A percentile compares a stretch with the other conserved stretches of the same genome.
Evolutionary conservation across 169 alveolate genomes (phyloP).

Genomic region (Babesia caballi): DNA sequence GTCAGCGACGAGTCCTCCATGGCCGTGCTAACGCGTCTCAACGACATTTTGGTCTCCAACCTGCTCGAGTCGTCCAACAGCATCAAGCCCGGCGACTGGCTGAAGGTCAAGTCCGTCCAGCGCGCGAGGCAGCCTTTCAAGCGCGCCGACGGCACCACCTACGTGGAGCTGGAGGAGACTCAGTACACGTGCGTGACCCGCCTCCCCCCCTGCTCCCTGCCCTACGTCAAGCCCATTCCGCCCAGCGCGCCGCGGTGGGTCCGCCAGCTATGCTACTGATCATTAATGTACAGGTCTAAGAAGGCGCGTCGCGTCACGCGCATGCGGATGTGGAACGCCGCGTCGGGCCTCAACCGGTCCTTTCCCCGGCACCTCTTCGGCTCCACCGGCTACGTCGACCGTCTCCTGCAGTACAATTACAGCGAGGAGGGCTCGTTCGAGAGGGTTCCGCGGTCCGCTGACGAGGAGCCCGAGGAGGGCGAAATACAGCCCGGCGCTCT

Average conservation of each 20-base stretch:
- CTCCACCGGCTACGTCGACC: slow-evolving; percentile 21
- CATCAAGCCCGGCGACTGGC: slow-evolving; percentile 56
- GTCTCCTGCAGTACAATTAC: slow-evolving; percentile 9
- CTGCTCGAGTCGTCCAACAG: slow-evolving; percentile 38
- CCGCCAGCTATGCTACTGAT: not conserved
- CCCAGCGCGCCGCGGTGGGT: not conserved
- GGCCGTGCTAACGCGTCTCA: slow-evolving; percentile 37
- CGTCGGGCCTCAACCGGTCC: slow-evolving; percentile 28
- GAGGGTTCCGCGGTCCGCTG: not conserved
- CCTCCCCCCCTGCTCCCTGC: slow-evolving; percentile 10
- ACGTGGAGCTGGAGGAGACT: slow-evolving; percentile 10
- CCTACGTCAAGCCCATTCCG: slow-evolving; percentile 11
- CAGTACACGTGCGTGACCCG: slow-evolving; percentile 45
- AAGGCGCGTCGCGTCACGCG: not conserved
- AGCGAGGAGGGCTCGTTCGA: slow-evolving; percentile 4
- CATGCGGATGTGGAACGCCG: slow-evolving; percentile 47
- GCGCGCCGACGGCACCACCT: slow-evolving; percentile 15
- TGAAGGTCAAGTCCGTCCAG: slow-evolving; percentile 39
- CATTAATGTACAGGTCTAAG: slow-evolving; percentile 2
- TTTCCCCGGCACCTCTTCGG: slow-evolving; percentile 27
- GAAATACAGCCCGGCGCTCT: not conserved
- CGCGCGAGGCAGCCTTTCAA: not conserved
- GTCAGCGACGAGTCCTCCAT: slow-evolving; percentile 42
- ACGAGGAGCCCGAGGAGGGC: slow-evolving; percentile 17
- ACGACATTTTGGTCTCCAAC: slow-evolving; percentile 30